Evolutionary conservation across 768 basidiomycete species (phyloP).

Genomic region (Clitopilus hobsonii): DNA sequence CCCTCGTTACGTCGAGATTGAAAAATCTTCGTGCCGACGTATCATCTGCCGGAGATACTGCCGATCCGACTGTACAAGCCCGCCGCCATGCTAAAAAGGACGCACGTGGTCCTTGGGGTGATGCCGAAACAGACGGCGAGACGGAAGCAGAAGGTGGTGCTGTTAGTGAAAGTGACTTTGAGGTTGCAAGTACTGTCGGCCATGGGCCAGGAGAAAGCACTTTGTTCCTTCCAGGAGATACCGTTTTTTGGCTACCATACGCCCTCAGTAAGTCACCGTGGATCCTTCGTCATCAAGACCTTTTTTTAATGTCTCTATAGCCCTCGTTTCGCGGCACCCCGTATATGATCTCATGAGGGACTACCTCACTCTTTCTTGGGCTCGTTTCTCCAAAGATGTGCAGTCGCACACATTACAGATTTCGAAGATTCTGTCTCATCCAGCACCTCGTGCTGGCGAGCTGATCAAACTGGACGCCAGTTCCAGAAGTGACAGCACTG

Average conservation of each 20-base stretch:
- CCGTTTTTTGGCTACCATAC: slow-evolving; percentile 94
- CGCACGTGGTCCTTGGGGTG: slow-evolving; percentile 66
- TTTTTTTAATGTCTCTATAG: slow-evolving; percentile 29
- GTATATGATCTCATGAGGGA: slow-evolving; percentile 96
- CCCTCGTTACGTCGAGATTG: slow-evolving; percentile 61
- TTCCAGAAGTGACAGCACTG: slow-evolving; percentile 48
- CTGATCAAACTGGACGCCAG: slow-evolving; percentile 84
- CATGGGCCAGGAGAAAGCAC: slow-evolving; percentile 87
- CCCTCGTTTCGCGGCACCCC: slow-evolving; percentile 86
- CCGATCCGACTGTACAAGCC: slow-evolving; percentile 57
- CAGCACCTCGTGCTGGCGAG: slow-evolving; percentile 83
- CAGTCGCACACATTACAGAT: slow-evolving; percentile 90
- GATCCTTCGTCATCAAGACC: slow-evolving; percentile 5
- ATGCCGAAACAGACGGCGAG: slow-evolving; percentile 73
- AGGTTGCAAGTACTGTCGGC: slow-evolving; percentile 74
- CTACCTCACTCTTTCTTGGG: slow-evolving; percentile 94
- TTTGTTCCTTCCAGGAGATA: slow-evolving; percentile 82
- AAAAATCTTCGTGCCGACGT: slow-evolving; percentile 59
- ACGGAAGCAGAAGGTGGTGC: slow-evolving; percentile 65
- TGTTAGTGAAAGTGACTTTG: slow-evolving; percentile 84
- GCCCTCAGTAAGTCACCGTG: slow-evolving; percentile 64
- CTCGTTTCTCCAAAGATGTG: slow-evolving; percentile 90
- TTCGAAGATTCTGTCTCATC: slow-evolving; percentile 82
- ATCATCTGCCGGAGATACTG: slow-evolving; percentile 33
- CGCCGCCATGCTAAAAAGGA: slow-evolving; percentile 51